These are phyloP conservation scores for Globisporangium splendens DNA, from an alignment of 352 stramenopile species.

Conservation along the genomic window DNA sequence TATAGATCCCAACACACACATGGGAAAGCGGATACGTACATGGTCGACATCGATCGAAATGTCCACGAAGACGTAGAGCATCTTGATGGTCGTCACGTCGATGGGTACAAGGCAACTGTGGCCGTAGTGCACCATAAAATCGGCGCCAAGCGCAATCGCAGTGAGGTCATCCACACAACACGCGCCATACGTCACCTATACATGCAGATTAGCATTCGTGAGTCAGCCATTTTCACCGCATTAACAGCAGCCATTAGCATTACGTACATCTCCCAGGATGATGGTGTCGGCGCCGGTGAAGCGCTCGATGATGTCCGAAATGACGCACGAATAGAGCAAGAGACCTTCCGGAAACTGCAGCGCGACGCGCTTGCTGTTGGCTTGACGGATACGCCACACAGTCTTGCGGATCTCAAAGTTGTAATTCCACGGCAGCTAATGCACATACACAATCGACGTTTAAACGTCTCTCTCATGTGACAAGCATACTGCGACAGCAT, in stretches of 20 bases:
- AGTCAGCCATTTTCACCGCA: conserved; percentile 4
- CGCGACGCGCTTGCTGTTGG: conserved; percentile 89
- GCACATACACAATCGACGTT: not conserved
- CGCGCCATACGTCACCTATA: conserved; percentile 96
- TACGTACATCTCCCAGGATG: conserved; percentile 95
- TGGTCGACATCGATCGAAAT: conserved; percentile 98
- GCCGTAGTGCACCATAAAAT: conserved; percentile 99
- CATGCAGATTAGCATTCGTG: not conserved
- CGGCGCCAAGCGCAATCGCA: conserved; percentile 91
- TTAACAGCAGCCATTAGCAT: too few relatives aligned
- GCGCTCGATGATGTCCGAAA: conserved; percentile 97
- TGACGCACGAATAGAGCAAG: conserved; percentile 96
- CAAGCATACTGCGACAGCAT: not conserved
- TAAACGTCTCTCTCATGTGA: not conserved
- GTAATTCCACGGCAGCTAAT: conserved; percentile 95
- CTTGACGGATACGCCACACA: conserved; percentile 92
- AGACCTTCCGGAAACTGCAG: conserved; percentile 99
- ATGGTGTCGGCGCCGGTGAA: conserved; percentile 91
- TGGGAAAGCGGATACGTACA: conserved; percentile 26
- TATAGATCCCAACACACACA: not conserved
- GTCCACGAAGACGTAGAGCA: conserved; percentile 99
- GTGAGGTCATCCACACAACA: conserved; percentile 99
- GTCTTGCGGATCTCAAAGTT: conserved; percentile 99
- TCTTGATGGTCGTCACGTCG: conserved; percentile 93
- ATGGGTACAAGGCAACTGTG: conserved; percentile 99